These are phyloP conservation scores for Orbilia quercus DNA, from an alignment of 2,329 filamentous ascomycete genomes.

Conservation along the genomic window DNA sequence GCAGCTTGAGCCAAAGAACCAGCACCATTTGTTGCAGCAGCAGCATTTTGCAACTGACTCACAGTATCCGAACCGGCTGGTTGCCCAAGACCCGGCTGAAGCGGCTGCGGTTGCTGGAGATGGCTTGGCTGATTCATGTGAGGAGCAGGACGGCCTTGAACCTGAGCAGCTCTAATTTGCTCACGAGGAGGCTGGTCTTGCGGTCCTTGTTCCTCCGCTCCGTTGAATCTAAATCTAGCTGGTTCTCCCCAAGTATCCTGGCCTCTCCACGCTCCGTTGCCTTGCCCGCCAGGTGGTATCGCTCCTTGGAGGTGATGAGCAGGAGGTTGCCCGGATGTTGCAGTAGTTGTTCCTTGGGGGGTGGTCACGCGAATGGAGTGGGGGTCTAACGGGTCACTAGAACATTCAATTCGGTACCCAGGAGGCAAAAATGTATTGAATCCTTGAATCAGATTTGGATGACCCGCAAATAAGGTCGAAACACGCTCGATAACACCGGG, in stretches of 20 bases:
- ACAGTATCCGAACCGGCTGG: slow-evolving; percentile 57
- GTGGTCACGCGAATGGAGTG: slow-evolving; percentile 86
- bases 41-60: slow-evolving; percentile 63
- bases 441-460: slow-evolving; percentile 93
- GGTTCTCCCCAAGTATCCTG: slow-evolving; percentile 48
- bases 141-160: slow-evolving; percentile 51
- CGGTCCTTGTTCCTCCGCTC: slow-evolving; percentile 59
- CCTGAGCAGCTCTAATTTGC: slow-evolving; percentile 54
- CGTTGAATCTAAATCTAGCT: slow-evolving; percentile 35
- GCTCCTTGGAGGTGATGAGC: slow-evolving; percentile 56
- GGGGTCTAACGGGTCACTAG: slow-evolving; percentile 59
- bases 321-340: slow-evolving; percentile 59
- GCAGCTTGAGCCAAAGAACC: slow-evolving; percentile 62
- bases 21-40: slow-evolving; percentile 68
- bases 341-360: slow-evolving; percentile 79
- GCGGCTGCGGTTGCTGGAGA: slow-evolving; percentile 57
- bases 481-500: slow-evolving; percentile 97
- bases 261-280: slow-evolving; percentile 31
- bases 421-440: slow-evolving; percentile 98
- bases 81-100: slow-evolving; percentile 57
- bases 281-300: slow-evolving; percentile 28
- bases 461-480: slow-evolving; percentile 92
- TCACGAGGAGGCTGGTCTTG: slow-evolving; percentile 46
- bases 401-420: slow-evolving; percentile 93
- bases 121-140: slow-evolving; percentile 40